These are phyloP conservation scores for Moricandia moricandioides DNA, from an alignment of 345 rosid genomes.

Conservation along the genomic window DNA sequence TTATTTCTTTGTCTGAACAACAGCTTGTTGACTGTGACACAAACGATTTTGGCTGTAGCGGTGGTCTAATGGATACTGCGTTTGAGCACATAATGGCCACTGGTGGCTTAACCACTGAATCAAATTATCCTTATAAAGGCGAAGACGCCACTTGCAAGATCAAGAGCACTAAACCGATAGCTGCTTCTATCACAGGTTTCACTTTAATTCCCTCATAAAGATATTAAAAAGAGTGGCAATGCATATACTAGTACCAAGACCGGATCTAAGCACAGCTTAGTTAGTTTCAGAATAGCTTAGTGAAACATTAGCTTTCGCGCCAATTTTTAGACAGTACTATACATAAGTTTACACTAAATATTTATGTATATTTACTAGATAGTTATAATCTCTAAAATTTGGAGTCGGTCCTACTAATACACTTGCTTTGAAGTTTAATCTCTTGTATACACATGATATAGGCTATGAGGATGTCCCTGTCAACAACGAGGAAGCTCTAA, in stretches of 20 bases:
- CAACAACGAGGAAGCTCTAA: conserved; percentile 48
- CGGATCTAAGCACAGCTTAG: no score
- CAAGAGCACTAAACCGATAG: not conserved
- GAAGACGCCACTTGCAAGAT: conserved; percentile 39
- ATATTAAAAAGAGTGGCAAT: not conserved
- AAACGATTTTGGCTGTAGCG: conserved; percentile 44
- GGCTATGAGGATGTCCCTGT: conserved; percentile 53
- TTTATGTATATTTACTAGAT: no score
- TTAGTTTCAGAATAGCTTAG: no score
- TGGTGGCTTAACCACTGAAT: conserved; percentile 50
- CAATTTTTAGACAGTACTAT: no score
- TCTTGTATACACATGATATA: conserved; percentile 4
- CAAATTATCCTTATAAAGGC: conserved; percentile 48
- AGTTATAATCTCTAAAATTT: no score
- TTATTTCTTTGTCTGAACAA: conserved; percentile 62
- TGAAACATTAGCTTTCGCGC: no score
- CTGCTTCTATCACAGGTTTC: conserved; percentile 33
- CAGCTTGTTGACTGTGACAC: conserved; percentile 57
- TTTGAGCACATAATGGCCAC: conserved; percentile 43
- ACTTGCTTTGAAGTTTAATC: not conserved
- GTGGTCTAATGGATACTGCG: conserved; percentile 59
- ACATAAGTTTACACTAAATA: no score
- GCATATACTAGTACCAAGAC: no score
- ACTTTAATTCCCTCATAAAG: not conserved
- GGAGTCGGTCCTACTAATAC: no score